phyloP scores from a whole-genome alignment of 805 yeast genomes.

The Candida namnaoensis region DNA sequence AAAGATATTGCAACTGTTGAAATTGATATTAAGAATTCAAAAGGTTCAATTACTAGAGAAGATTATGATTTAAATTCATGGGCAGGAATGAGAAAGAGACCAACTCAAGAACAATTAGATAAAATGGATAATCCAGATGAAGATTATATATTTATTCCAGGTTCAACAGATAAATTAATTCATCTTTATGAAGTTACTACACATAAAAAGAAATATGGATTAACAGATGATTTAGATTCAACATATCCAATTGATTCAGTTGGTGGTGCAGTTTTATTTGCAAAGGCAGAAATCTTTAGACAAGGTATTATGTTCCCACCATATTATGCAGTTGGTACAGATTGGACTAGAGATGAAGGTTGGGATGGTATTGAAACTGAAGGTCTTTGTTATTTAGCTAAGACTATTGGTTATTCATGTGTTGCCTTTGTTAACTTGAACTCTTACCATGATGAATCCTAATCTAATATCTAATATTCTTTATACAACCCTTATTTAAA shows the following conservation, averaged over 20 bases:
- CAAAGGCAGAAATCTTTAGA: conserved; percentile 18
- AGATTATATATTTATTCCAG: conserved; percentile 8
- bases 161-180: conserved; percentile 4
- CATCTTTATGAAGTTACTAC: conserved; percentile 6
- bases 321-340: conserved; percentile 30
- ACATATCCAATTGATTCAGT: conserved; percentile 30
- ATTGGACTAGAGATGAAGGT: conserved; percentile 33
- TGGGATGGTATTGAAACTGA: conserved; percentile 42
- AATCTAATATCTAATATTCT: no score
- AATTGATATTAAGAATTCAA: conserved; percentile 13
- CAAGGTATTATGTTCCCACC: conserved; percentile 36
- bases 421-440: conserved; percentile 40
- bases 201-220: conserved; percentile 5
- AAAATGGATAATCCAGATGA: background rate
- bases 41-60: conserved; percentile 4
- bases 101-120: conserved; percentile 12
- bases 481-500: no score
- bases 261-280: conserved; percentile 42
- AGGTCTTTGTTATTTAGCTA: conserved; percentile 36
- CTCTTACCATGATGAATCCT: conserved; percentile 22
- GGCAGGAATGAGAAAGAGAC: conserved; percentile 21
- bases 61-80: conserved; percentile 28
- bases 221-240: conserved; percentile 1
- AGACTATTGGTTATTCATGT: conserved; percentile 31
- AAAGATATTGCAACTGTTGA: conserved; percentile 23